These are phyloP conservation scores for Byssoonygena ceratinophila DNA, from an alignment of 2,329 filamentous ascomycete genomes.

Conservation along the genomic window DNA sequence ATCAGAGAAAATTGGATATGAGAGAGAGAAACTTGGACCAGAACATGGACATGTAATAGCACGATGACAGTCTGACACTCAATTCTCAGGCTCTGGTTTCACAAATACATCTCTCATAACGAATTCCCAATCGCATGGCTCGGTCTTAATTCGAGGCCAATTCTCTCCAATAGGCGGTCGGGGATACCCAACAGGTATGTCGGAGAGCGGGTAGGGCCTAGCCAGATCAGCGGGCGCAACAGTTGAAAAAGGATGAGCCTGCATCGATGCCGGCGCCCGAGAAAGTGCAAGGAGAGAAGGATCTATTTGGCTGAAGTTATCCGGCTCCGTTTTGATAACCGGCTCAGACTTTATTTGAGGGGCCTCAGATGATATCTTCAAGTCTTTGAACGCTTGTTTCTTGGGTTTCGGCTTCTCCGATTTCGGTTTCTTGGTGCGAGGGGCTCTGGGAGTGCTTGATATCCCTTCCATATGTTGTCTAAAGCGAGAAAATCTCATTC, in stretches of 20 bases:
- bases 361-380: not conserved
- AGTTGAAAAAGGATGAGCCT: conserved; percentile 10
- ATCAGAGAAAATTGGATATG: not conserved
- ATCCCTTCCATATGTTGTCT: conserved; percentile 43
- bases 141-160: conserved; percentile 23
- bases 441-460: conserved; percentile 18
- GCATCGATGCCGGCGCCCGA: not conserved
- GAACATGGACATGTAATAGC: not conserved
- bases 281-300: not conserved
- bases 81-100: conserved; percentile 19
- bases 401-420: conserved; percentile 14
- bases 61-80: not conserved
- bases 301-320: conserved; percentile 4
- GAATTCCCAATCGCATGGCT: conserved; percentile 15
- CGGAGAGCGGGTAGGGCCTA: conserved; percentile 13
- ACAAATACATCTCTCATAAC: conserved; percentile 17
- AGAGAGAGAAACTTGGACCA: not conserved
- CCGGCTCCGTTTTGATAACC: conserved; percentile 8
- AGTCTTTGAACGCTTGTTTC: conserved; percentile 15
- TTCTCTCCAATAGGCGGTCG: conserved; percentile 14
- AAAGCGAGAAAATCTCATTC: conserved; percentile 48
- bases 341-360: not conserved
- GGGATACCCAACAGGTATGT: conserved; percentile 12
- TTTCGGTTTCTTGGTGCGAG: conserved; percentile 24
- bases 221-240: conserved; percentile 19